These are phyloP conservation scores for Cyathus striatus DNA, from an alignment of 768 basidiomycete genomes.

Conservation along the genomic window DNA sequence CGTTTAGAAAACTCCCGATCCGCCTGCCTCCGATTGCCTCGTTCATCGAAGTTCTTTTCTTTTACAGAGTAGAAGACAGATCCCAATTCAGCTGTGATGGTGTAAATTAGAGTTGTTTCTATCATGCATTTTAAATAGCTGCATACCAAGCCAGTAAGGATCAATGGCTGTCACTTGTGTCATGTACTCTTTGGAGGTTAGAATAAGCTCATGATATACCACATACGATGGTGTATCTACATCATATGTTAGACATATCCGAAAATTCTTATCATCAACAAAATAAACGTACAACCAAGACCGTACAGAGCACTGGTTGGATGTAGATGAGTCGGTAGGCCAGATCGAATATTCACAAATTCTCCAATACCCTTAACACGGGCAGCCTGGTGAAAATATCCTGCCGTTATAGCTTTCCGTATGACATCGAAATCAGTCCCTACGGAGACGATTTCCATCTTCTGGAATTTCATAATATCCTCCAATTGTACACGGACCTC, in stretches of 20 bases:
- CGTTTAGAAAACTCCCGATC: slow-evolving; percentile 90
- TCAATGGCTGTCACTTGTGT: slow-evolving; percentile 98
- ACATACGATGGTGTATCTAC: slow-evolving; percentile 97
- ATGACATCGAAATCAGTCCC: slow-evolving; percentile 95
- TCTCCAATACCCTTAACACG: slow-evolving; percentile 98
- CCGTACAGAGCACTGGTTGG: slow-evolving; percentile 97
- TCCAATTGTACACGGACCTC: slow-evolving; percentile 95
- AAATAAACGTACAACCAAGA: slow-evolving; percentile 71
- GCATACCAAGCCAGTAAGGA: slow-evolving; percentile 91
- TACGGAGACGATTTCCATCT: slow-evolving; percentile 87
- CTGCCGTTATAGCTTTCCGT: slow-evolving; percentile 95
- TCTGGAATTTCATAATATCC: slow-evolving; percentile 99
- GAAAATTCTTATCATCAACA: slow-evolving; percentile 7
- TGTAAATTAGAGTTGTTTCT: slow-evolving; percentile 4
- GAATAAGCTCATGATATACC: slow-evolving; percentile 92
- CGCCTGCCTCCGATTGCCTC: slow-evolving; percentile 68
- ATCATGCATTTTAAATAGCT: neutral
- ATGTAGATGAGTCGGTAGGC: slow-evolving; percentile 91
- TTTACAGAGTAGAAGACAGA: slow-evolving; percentile 97
- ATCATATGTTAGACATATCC: too few species aligned
- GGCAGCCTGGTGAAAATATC: slow-evolving; percentile 99
- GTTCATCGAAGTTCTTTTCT: slow-evolving; percentile 95
- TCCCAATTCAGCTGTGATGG: slow-evolving; percentile 80
- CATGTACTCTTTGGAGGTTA: slow-evolving; percentile 98
- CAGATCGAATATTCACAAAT: slow-evolving; percentile 95